These are phyloP conservation scores for Aspergillus fumigatus DNA, from an alignment of 2,329 filamentous ascomycete species.

Conservation along the genomic window DNA sequence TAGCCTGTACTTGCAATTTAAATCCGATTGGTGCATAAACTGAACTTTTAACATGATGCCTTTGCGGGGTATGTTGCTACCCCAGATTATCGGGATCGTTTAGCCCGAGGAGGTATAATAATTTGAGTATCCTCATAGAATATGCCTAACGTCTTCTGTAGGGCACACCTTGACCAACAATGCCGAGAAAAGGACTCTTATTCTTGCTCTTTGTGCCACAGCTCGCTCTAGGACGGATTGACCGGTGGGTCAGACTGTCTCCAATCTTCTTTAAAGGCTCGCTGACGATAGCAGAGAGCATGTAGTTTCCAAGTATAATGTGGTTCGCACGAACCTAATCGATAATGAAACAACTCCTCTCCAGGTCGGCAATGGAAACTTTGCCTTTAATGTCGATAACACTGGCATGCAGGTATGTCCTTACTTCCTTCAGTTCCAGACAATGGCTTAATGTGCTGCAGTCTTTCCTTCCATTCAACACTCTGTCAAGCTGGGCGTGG, in stretches of 20 bases:
- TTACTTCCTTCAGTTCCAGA: too few species aligned
- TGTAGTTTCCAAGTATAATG: conserved; percentile 11
- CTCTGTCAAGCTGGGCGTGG: conserved; percentile 14
- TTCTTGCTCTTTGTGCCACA: neutral
- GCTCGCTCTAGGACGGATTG: neutral
- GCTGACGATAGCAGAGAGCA: neutral
- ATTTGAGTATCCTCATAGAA: neutral
- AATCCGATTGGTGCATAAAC: neutral
- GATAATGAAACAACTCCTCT: conserved; percentile 12
- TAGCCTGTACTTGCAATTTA: neutral
- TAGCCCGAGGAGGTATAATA: neutral
- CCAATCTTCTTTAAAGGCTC: neutral
- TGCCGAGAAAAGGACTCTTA: neutral
- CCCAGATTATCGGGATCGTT: neutral
- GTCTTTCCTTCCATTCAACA: conserved; percentile 14
- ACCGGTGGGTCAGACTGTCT: neutral
- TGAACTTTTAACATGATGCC: neutral
- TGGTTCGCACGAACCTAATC: conserved; percentile 7
- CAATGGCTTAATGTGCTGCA: neutral
- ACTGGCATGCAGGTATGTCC: conserved; percentile 11
- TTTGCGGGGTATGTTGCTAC: neutral
- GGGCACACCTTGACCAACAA: neutral
- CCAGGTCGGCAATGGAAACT: conserved; percentile 14
- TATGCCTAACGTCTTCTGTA: neutral
- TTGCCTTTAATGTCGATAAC: conserved; percentile 14